These are phyloP conservation scores for Macrocybe gigantea DNA, from an alignment of 768 basidiomycete species.

Conservation along the genomic window DNA sequence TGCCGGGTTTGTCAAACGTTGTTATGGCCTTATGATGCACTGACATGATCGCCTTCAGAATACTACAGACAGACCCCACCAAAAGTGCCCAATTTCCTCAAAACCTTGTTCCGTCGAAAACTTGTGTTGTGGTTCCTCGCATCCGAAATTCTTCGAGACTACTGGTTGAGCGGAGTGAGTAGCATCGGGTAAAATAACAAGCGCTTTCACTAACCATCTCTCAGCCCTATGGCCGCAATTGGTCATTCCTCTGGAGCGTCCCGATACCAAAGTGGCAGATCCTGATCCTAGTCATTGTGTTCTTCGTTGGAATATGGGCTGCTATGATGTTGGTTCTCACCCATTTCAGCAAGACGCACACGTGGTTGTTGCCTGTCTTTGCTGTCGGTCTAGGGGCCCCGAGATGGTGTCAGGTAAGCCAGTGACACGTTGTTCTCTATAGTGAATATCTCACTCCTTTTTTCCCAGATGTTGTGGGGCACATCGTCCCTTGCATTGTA, in stretches of 20 bases:
- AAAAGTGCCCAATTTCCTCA: slow-evolving; percentile 89
- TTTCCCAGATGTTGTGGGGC: slow-evolving; percentile 80
- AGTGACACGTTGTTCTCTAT: too few relatives aligned
- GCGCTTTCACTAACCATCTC: slow-evolving; percentile 10
- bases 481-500: slow-evolving; percentile 90
- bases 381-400: slow-evolving; percentile 93
- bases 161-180: slow-evolving; percentile 84
- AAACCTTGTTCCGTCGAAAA: slow-evolving; percentile 84
- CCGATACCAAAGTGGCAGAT: slow-evolving; percentile 81
- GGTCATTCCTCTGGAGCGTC: slow-evolving; percentile 89
- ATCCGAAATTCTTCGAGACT: slow-evolving; percentile 87
- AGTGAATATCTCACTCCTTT: neutral
- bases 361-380: slow-evolving; percentile 92
- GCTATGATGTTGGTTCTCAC: slow-evolving; percentile 69
- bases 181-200: neutral
- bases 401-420: slow-evolving; percentile 81
- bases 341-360: slow-evolving; percentile 88
- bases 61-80: slow-evolving; percentile 92
- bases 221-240: slow-evolving; percentile 89
- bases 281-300: slow-evolving; percentile 67
- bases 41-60: slow-evolving; percentile 35
- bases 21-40: neutral
- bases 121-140: slow-evolving; percentile 94
- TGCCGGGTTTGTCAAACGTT: slow-evolving; percentile 56
- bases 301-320: slow-evolving; percentile 89